Conservation (phyloP, 73 alveolate species). For the Uronychia setigera region DNA sequence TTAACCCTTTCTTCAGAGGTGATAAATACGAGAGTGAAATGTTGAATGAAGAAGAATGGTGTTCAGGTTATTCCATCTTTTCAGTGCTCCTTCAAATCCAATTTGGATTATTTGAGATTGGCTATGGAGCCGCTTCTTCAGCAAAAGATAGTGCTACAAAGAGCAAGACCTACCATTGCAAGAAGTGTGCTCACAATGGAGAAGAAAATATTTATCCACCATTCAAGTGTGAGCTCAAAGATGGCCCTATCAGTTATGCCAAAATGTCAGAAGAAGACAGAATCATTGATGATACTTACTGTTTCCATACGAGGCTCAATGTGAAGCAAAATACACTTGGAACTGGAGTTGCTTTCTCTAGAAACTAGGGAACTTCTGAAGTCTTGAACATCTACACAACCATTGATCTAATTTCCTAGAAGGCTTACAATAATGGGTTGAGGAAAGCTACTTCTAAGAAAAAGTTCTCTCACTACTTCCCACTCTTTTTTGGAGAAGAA, state of each 20-base stretch:
- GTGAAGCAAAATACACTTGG: constrained; percentile 82
- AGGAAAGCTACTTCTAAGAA: constrained; percentile 84
- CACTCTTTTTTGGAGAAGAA: constrained; percentile 82
- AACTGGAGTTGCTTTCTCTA: constrained; percentile 83
- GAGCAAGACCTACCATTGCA: constrained; percentile 35
- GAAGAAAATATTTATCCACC: constrained; percentile 44
- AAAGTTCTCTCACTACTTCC: constrained; percentile 92
- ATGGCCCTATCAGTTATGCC: constrained; percentile 60
- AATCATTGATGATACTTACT: constrained; percentile 62
- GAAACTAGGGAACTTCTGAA: constrained; percentile 87
- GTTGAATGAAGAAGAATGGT: constrained; percentile 87
- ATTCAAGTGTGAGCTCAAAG: constrained; percentile 49
- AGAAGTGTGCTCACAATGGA: constrained; percentile 48
- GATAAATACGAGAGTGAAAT: constrained; percentile 56
- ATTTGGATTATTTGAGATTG: constrained; percentile 81
- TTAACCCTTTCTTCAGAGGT: constrained; percentile 70
- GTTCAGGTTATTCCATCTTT: constrained; percentile 90
- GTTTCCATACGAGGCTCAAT: constrained; percentile 88
- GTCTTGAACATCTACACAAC: constrained; percentile 83
- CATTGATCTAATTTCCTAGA: constrained; percentile 85
- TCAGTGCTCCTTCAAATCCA: constrained; percentile 88
- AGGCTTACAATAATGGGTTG: constrained; percentile 90
- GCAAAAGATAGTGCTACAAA: constrained; percentile 15
- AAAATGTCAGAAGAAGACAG: constrained; percentile 54
- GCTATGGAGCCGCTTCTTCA: neutral